Percentiles rank a stretch among this genome's conserved stretches.
Conservation (phyloP, 2,329 filamentous ascomycete genomes). For the Venturia asperata region DNA sequence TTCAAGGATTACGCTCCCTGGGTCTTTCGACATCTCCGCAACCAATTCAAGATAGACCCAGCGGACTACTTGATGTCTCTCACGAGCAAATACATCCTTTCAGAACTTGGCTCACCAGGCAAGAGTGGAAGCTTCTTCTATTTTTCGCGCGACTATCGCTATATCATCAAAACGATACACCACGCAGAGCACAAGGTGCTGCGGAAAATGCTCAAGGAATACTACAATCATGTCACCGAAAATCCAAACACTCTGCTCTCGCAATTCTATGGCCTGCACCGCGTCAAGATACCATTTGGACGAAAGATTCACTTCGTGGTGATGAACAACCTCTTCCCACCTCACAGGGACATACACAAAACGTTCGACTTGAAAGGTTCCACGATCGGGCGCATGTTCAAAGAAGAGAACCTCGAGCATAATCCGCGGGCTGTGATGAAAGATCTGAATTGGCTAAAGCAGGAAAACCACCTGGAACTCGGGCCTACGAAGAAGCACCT, state of each 20-base stretch:
- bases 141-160: slow-evolving; percentile 98
- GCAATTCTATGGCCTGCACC: slow-evolving; percentile 94
- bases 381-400: slow-evolving; percentile 85
- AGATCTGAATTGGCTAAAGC: slow-evolving; percentile 90
- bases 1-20: slow-evolving; percentile 99
- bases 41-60: slow-evolving; percentile 83
- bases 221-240: slow-evolving; percentile 83
- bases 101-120: slow-evolving; percentile 90
- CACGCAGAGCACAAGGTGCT: slow-evolving; percentile 88
- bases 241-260: slow-evolving; percentile 97
- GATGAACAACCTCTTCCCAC: slow-evolving; percentile 99
- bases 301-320: slow-evolving; percentile 99
- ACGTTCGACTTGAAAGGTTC: slow-evolving; percentile 97
- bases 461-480: slow-evolving; percentile 78
- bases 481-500: slow-evolving; percentile 80
- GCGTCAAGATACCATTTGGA: slow-evolving; percentile 96
- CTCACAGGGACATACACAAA: slow-evolving; percentile 92
- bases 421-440: slow-evolving; percentile 93
- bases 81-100: slow-evolving; percentile 97
- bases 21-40: slow-evolving; percentile 90
- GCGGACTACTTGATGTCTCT: slow-evolving; percentile 97
- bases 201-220: slow-evolving; percentile 77
- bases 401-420: slow-evolving; percentile 75
- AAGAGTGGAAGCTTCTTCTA: slow-evolving; percentile 99
- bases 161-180: slow-evolving; percentile 99